phyloP scores from a whole-genome alignment of 164 flowering plant genomes.

The Umbellularia californica region DNA sequence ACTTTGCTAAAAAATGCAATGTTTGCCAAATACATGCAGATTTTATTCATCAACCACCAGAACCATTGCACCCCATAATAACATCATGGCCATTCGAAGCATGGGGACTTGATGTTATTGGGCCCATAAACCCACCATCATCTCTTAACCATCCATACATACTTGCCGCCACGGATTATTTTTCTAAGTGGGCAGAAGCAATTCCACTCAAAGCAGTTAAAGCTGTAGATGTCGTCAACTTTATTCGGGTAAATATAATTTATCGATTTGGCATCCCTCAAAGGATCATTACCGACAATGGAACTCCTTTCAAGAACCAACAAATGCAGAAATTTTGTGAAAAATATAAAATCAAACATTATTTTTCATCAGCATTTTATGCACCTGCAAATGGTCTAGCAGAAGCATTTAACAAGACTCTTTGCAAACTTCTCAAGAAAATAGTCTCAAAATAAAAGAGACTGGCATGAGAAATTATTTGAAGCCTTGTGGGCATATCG shows the following conservation, averaged over 20 bases:
- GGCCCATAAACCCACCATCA: not conserved
- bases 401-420: too few species aligned
- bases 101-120: not conserved
- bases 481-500: too few species aligned
- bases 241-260: not conserved
- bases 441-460: too few species aligned
- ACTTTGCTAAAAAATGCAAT: not conserved
- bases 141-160: not conserved
- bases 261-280: not conserved
- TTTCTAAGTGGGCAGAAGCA: not conserved
- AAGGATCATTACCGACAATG: not conserved
- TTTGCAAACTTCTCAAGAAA: too few species aligned
- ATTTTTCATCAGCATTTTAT: too few species aligned
- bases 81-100: not conserved
- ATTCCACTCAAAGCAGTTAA: not conserved
- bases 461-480: too few species aligned
- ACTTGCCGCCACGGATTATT: not conserved
- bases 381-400: too few species aligned
- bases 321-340: too few species aligned
- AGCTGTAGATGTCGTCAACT: not conserved
- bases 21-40: not conserved
- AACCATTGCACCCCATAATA: not conserved
- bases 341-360: too few species aligned
- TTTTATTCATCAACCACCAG: not conserved
- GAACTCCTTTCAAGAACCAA: not conserved